These are phyloP conservation scores for Boletus coffeatus DNA, from an alignment of 1,284 basidiomycete genomes.

Conservation along the genomic window DNA sequence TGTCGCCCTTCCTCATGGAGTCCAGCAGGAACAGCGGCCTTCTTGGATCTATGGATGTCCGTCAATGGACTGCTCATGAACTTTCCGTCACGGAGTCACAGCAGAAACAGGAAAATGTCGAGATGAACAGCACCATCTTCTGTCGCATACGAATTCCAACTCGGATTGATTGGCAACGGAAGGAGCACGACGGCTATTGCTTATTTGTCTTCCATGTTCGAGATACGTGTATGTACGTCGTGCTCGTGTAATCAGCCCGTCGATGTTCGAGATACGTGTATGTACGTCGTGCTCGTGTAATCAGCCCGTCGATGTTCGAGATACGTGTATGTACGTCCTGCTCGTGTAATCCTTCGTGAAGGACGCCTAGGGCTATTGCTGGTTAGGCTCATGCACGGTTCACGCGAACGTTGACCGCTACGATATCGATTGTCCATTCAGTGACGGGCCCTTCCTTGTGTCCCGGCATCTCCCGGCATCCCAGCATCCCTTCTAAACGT, in stretches of 20 bases:
- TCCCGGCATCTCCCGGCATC: too few relatives aligned
- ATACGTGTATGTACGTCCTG: too few relatives aligned
- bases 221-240: too few relatives aligned
- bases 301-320: too few relatives aligned
- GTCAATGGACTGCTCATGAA: constrained; percentile 15
- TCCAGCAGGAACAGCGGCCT: constrained; percentile 10
- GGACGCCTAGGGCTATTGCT: neutral
- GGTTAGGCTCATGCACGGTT: neutral
- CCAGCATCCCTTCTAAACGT: too few relatives aligned
- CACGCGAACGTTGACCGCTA: neutral
- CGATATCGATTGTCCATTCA: too few relatives aligned
- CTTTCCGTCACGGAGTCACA: too few relatives aligned
- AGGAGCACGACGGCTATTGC: constrained; percentile 19
- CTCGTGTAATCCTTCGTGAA: neutral
- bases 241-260: too few relatives aligned
- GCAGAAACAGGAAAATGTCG: too few relatives aligned
- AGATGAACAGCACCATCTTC: constrained; percentile 11
- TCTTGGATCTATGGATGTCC: constrained; percentile 26
- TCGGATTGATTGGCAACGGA: constrained; percentile 24
- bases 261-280: too few relatives aligned
- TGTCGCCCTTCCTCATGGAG: constrained; percentile 31
- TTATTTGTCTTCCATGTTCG: neutral
- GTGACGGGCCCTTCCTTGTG: too few relatives aligned
- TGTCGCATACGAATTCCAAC: constrained; percentile 24
- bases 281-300: too few relatives aligned